Evolutionary conservation across 768 basidiomycete genomes (phyloP).

Genomic region (Collybiopsis confluens): DNA sequence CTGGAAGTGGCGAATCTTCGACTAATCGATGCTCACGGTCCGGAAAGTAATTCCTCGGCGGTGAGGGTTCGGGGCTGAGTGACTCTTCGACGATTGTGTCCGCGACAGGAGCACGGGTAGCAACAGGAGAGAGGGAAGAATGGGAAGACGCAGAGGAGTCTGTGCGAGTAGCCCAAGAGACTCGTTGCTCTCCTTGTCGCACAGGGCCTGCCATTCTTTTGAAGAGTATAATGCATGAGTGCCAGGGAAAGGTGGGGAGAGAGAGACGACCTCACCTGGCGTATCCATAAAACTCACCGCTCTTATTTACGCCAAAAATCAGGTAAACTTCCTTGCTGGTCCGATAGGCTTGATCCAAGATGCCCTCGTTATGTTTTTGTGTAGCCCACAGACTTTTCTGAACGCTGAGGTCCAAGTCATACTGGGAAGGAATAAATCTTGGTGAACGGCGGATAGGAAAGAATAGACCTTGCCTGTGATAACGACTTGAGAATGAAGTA

Average conservation of each 20-base stretch:
- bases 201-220: constrained; percentile 71
- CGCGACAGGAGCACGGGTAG: constrained; percentile 8
- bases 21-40: constrained; percentile 33
- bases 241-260: background rate
- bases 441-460: background rate
- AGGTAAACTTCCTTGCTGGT: constrained; percentile 85
- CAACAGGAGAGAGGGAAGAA: constrained; percentile 21
- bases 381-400: constrained; percentile 85
- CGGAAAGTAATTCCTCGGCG: constrained; percentile 23
- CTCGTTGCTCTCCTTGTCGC: constrained; percentile 39
- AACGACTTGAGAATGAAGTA: constrained; percentile 91
- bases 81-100: constrained; percentile 14
- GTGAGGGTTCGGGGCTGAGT: constrained; percentile 9
- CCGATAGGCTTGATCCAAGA: constrained; percentile 90
- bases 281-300: constrained; percentile 93
- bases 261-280: constrained; percentile 48
- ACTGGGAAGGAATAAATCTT: constrained; percentile 33
- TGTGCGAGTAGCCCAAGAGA: constrained; percentile 55
- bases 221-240: constrained; percentile 3
- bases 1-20: constrained; percentile 40
- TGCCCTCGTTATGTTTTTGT: constrained; percentile 86
- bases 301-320: constrained; percentile 91
- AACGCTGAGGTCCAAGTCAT: constrained; percentile 76
- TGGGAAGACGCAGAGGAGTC: constrained; percentile 29
- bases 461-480: constrained; percentile 55